These are phyloP conservation scores for Vachellia collinsii DNA, from an alignment of 306 rosid species.

Conservation along the genomic window DNA sequence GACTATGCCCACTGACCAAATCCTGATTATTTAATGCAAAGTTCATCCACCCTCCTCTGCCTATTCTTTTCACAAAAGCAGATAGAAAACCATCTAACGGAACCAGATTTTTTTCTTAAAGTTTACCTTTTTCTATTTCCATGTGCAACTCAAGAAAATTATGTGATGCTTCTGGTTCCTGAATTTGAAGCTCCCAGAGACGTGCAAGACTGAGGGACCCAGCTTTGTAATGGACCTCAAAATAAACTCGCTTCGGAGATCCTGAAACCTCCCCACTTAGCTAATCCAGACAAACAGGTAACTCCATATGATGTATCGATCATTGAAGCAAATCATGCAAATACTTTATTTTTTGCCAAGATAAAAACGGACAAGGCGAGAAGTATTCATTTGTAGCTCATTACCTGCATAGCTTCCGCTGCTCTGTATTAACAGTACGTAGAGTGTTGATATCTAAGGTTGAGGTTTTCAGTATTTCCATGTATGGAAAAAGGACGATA, in stretches of 20 bases:
- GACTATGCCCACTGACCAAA: slow-evolving; percentile 18
- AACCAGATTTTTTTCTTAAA: not conserved
- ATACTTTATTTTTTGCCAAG: not conserved
- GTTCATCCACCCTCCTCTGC: slow-evolving; percentile 25
- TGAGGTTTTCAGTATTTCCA: not conserved
- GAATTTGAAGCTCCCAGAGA: not conserved
- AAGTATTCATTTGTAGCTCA: not conserved
- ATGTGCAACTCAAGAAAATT: not conserved
- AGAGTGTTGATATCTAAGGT: not conserved
- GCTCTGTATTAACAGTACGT: not conserved
- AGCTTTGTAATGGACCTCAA: not conserved
- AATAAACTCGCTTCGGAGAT: not conserved
- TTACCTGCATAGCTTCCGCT: not conserved
- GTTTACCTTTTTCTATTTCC: not conserved
- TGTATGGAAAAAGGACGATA: not conserved
- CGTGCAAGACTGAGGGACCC: not conserved
- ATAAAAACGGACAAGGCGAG: not conserved
- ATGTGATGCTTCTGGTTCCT: not conserved
- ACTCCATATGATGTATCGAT: not conserved
- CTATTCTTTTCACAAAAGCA: not conserved
- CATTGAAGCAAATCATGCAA: slow-evolving; percentile 4
- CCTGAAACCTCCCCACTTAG: not conserved
- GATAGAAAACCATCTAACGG: not conserved
- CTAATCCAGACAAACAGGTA: not conserved
- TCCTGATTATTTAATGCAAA: slow-evolving; percentile 32